Evolutionary conservation across 129 eudicot species (phyloP).

Genomic region (Rutidosis leptorrhynchoides): DNA sequence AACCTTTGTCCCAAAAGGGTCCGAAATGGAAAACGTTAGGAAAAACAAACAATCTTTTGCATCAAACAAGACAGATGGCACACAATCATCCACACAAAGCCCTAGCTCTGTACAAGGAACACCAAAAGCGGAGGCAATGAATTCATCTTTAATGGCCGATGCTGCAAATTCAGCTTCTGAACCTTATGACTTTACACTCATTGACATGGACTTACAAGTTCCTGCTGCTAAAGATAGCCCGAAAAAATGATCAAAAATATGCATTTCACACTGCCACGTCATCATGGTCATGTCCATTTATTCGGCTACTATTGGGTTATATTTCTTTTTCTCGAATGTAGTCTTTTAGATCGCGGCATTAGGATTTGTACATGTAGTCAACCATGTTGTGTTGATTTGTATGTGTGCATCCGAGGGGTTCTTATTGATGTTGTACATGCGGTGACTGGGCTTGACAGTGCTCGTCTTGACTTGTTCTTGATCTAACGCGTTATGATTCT

Average conservation of each 20-base stretch:
- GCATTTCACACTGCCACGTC: not conserved
- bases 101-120: constrained; percentile 21
- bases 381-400: constrained; percentile 17
- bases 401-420: not conserved
- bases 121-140: constrained; percentile 57
- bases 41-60: constrained; percentile 58
- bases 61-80: constrained; percentile 28
- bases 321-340: not conserved
- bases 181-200: constrained; percentile 68
- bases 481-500: constrained; percentile 9
- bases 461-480: constrained; percentile 12
- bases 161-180: constrained; percentile 34
- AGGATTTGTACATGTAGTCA: constrained; percentile 46
- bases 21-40: constrained; percentile 90
- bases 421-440: constrained; percentile 28
- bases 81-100: constrained; percentile 38
- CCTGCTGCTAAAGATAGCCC: constrained; percentile 44
- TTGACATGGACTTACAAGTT: constrained; percentile 73
- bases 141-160: constrained; percentile 66
- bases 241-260: constrained; percentile 37
- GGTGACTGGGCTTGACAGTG: not conserved
- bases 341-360: constrained; percentile 15
- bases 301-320: constrained; percentile 5
- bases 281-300: too few species aligned
- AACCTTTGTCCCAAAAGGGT: constrained; percentile 93